Evolutionary conservation across 1,284 basidiomycete species (phyloP).

Genomic region (Malassezia dermatis): DNA sequence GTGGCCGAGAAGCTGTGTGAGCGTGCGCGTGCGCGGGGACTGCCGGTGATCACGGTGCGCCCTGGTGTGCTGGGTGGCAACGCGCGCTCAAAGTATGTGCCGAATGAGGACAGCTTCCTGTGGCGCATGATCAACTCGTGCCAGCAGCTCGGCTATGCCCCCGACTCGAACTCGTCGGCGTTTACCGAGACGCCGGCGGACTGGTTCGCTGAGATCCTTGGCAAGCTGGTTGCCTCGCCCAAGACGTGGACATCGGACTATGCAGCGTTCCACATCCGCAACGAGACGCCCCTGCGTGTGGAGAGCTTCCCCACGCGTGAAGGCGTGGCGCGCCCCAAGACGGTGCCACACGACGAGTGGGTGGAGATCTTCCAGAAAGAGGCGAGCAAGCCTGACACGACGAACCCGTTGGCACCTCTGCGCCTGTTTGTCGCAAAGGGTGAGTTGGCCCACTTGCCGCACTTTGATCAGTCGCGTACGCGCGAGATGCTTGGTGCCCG

Average conservation of each 20-base stretch:
- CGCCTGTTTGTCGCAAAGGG: constrained; percentile 13
- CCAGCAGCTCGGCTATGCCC: constrained; percentile 11
- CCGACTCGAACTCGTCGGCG: neutral
- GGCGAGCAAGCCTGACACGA: constrained; percentile 12
- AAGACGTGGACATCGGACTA: constrained; percentile 10
- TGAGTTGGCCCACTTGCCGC: constrained; percentile 15
- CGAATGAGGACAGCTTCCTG: constrained; percentile 19
- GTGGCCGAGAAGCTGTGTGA: constrained; percentile 46
- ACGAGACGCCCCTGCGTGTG: neutral
- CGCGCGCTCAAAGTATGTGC: constrained; percentile 20
- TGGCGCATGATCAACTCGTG: constrained; percentile 14
- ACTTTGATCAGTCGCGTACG: constrained; percentile 12
- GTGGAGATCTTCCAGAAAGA: constrained; percentile 14
- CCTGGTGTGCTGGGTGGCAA: constrained; percentile 47
- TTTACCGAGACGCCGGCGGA: constrained; percentile 17
- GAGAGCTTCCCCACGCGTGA: neutral
- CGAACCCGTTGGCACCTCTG: constrained; percentile 14
- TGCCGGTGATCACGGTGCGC: constrained; percentile 44
- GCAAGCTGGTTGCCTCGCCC: constrained; percentile 11
- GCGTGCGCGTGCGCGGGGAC: constrained; percentile 37
- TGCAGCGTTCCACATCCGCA: constrained; percentile 15
- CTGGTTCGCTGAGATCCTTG: constrained; percentile 18
- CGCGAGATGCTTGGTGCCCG: constrained; percentile 9
- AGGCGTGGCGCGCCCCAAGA: neutral
- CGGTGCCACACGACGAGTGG: constrained; percentile 14